phyloP scores from a whole-genome alignment of 176 grass and related monocot genomes.

The Triticum aestivum region IWGSC_CS_RefSeq_v2.1 NC_057803.1:112500562-112501061 shows the following conservation, averaged over 20 bases:
- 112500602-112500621: background rate
- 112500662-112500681: constrained; percentile 87
- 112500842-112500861: constrained; percentile 35
- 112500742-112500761: background rate
- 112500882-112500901: constrained; percentile 42
- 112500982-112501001: too few species aligned
- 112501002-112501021: background rate
- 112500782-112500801: constrained; percentile 22
- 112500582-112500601: background rate
- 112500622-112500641: background rate
- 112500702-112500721: constrained; percentile 38
- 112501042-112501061: too few species aligned
- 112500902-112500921: too few species aligned
- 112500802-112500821: constrained; percentile 32
- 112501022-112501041: too few species aligned
- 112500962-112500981: background rate
- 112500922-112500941: too few species aligned
- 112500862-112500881: constrained; percentile 50
- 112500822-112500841: constrained; percentile 34
- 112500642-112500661: constrained; percentile 19
- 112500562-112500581: background rate
- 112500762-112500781: constrained; percentile 40
- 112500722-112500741: constrained; percentile 42
- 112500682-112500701: constrained; percentile 80
- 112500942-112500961: background rate